Evolutionary conservation across 2,329 filamentous ascomycete species (phyloP).

Genomic region (Phyllosticta citrichinensis): DNA sequence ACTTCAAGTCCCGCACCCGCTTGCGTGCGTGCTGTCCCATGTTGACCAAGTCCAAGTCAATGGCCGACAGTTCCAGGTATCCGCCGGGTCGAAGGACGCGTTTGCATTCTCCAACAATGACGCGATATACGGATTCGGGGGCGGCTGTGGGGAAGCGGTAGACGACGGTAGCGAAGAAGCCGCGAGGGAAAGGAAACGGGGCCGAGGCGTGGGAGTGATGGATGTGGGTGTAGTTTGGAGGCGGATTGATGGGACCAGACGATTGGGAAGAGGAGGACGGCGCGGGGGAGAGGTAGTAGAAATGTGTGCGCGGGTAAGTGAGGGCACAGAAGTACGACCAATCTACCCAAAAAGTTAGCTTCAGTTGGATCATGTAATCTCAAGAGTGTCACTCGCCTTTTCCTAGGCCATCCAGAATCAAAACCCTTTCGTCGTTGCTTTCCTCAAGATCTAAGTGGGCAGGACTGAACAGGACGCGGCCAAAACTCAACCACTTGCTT

Average conservation of each 20-base stretch:
- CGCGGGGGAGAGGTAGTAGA: constrained; percentile 56
- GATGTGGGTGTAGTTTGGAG: constrained; percentile 64
- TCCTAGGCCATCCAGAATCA: constrained; percentile 76
- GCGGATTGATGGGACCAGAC: constrained; percentile 14
- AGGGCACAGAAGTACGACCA: constrained; percentile 82
- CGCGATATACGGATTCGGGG: constrained; percentile 58
- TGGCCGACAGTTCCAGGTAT: constrained; percentile 66
- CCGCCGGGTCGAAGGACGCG: constrained; percentile 70
- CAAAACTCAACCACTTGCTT: constrained; percentile 80
- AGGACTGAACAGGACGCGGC: constrained; percentile 73
- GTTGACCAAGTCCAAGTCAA: constrained; percentile 72
- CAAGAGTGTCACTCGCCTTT: constrained; percentile 37
- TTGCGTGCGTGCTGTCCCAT: constrained; percentile 65
- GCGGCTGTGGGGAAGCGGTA: constrained; percentile 66
- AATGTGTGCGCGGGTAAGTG: constrained; percentile 62
- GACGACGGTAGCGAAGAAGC: constrained; percentile 67
- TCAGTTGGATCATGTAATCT: neutral
- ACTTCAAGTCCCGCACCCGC: constrained; percentile 60
- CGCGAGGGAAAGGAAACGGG: constrained; percentile 64
- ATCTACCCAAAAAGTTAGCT: constrained; percentile 42
- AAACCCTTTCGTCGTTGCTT: constrained; percentile 51
- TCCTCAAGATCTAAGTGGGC: constrained; percentile 60
- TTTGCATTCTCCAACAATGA: constrained; percentile 63
- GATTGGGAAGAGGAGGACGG: constrained; percentile 18
- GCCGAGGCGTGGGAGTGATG: constrained; percentile 52